phyloP scores from a whole-genome alignment of 805 yeast genomes.

The Kazachstania martiniae region DNA sequence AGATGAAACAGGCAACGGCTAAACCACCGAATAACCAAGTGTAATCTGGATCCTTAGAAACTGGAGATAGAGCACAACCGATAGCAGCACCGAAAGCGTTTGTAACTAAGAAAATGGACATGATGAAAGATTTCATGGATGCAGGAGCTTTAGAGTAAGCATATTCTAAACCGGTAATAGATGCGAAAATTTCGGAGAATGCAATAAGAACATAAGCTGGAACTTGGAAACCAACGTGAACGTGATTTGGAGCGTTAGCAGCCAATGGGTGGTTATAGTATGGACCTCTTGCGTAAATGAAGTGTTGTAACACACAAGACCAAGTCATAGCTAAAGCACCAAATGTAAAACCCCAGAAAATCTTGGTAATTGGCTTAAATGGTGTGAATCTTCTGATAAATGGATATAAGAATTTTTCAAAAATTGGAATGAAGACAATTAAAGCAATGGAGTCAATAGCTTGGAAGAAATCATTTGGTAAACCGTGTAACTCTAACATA shows the following conservation, averaged over 20 bases:
- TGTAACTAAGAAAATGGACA: slow-evolving; percentile 52
- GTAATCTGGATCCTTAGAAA: slow-evolving; percentile 57
- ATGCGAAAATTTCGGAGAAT: slow-evolving; percentile 66
- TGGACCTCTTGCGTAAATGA: slow-evolving; percentile 61
- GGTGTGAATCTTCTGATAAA: slow-evolving; percentile 36
- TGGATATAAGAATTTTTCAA: slow-evolving; percentile 51
- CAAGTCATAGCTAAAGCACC: slow-evolving; percentile 59
- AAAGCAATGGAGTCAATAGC: slow-evolving; percentile 67
- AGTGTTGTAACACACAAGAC: slow-evolving; percentile 66
- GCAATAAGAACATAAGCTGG: slow-evolving; percentile 62
- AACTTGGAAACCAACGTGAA: slow-evolving; percentile 60
- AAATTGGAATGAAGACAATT: slow-evolving; percentile 66
- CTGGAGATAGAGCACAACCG: slow-evolving; percentile 62
- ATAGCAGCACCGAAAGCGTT: slow-evolving; percentile 71
- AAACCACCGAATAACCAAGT: slow-evolving; percentile 61
- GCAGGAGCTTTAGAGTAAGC: slow-evolving; percentile 78
- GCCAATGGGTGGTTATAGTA: slow-evolving; percentile 53
- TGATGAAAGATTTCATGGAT: slow-evolving; percentile 34
- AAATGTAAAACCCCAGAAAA: slow-evolving; percentile 57
- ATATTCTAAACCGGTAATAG: slow-evolving; percentile 72
- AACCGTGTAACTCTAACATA: slow-evolving; percentile 60
- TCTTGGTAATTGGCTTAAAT: slow-evolving; percentile 65
- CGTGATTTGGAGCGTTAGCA: slow-evolving; percentile 26
- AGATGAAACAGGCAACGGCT: slow-evolving; percentile 45
- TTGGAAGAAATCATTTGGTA: slow-evolving; percentile 73